Percentiles rank a stretch among this genome's conserved stretches.
Evolutionary conservation across 2,329 filamentous ascomycete genomes (phyloP).

Genomic region (Seiridium unicorne): DNA sequence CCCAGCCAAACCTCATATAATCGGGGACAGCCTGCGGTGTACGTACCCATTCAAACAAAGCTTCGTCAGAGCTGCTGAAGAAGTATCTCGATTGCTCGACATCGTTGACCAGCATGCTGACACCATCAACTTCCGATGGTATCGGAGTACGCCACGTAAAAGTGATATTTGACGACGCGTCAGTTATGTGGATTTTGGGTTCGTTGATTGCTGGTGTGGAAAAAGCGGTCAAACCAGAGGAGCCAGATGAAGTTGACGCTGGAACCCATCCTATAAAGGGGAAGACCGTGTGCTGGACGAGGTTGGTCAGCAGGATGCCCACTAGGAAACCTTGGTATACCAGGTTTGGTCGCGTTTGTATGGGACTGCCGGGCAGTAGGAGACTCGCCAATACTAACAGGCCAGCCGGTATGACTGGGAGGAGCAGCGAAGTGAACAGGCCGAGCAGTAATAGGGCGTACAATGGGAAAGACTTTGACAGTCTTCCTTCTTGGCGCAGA

Average conservation of each 20-base stretch:
- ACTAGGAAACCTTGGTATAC: constrained; percentile 71
- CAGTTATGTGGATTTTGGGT: constrained; percentile 8
- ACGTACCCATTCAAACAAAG: constrained; percentile 12
- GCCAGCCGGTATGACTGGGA: constrained; percentile 63
- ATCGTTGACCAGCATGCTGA: constrained; percentile 13
- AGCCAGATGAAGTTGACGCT: not conserved
- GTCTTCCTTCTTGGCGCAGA: not conserved
- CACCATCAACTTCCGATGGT: constrained; percentile 1
- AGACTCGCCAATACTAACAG: constrained; percentile 74
- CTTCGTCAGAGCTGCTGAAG: not conserved
- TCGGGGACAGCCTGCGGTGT: constrained; percentile 17
- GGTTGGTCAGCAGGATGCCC: constrained; percentile 75
- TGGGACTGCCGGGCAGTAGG: constrained; percentile 67
- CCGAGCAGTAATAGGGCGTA: constrained; percentile 60
- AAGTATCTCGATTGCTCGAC: constrained; percentile 3
- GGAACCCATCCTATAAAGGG: not conserved
- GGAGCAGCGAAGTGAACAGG: constrained; percentile 49
- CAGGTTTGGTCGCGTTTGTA: constrained; percentile 67
- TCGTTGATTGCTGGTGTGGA: constrained; percentile 8
- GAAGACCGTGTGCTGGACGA: constrained; percentile 24
- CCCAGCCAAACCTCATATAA: constrained; percentile 15
- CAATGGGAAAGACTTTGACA: constrained; percentile 52
- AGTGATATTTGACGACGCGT: constrained; percentile 9
- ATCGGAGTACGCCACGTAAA: constrained; percentile 8
- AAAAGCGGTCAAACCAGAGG: not conserved